Percentiles rank a stretch among this genome's conserved stretches.
Conservation (phyloP, 345 rosid genomes). For the Hirschfeldia incana region DNA sequence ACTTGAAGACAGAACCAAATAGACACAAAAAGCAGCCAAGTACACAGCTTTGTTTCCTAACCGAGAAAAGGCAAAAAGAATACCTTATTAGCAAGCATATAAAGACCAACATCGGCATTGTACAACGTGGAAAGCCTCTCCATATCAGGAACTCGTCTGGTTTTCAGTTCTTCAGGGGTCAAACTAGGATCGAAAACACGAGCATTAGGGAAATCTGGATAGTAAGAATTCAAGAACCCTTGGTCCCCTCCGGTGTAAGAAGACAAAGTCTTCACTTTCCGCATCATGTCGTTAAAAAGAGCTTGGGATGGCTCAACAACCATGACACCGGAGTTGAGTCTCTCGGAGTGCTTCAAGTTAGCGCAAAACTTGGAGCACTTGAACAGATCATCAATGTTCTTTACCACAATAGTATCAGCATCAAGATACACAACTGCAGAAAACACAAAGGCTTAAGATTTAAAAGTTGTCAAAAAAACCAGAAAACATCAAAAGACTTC, state of each 20-base stretch:
- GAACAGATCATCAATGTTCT: constrained; percentile 85
- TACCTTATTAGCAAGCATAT: constrained; percentile 99
- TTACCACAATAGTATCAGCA: constrained; percentile 97
- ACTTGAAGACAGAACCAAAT: not conserved
- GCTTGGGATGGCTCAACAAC: constrained; percentile 86
- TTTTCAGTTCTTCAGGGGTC: constrained; percentile 52
- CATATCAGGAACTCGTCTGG: constrained; percentile 73
- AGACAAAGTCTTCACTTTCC: constrained; percentile 68
- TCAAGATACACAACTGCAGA: constrained; percentile 83
- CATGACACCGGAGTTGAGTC: constrained; percentile 96
- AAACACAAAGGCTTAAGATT: not conserved
- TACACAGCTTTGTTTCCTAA: not conserved
- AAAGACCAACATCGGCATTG: constrained; percentile 97
- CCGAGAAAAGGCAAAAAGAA: not conserved
- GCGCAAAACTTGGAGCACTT: constrained; percentile 85
- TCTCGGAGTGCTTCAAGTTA: constrained; percentile 92
- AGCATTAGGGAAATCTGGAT: constrained; percentile 73
- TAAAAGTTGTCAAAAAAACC: not conserved
- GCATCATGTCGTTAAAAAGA: constrained; percentile 79
- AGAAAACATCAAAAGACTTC: not conserved
- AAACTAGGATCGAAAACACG: constrained; percentile 77
- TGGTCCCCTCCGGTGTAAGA: constrained; percentile 98
- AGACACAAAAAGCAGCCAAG: not conserved
- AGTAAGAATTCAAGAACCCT: constrained; percentile 87
- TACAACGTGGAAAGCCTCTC: constrained; percentile 90